Conservation (phyloP, 352 stramenopile species). For the Vaucheria bursata region DNA sequence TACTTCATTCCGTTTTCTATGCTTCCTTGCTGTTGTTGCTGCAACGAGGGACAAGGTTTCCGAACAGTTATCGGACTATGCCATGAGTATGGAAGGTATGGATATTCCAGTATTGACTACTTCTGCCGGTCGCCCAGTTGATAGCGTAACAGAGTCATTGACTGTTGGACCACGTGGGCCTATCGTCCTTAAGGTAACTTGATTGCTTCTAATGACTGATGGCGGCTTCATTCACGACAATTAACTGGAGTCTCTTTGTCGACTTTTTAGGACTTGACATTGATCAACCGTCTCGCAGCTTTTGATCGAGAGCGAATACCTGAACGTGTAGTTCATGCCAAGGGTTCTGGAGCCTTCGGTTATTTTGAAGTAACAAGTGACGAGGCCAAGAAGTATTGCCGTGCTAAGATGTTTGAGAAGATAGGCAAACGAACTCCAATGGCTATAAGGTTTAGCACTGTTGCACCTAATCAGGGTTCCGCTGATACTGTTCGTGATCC, state of each 20-base stretch:
- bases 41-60: neutral
- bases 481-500: constrained; percentile 69
- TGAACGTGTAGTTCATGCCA: constrained; percentile 75
- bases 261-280: constrained; percentile 62
- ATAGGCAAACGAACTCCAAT: constrained; percentile 69
- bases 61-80: neutral
- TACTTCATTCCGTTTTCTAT: too few species aligned
- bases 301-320: constrained; percentile 78
- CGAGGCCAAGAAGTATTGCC: constrained; percentile 50
- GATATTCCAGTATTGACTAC: neutral
- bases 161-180: constrained; percentile 19
- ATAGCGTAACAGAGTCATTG: constrained; percentile 17
- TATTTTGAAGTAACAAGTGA: constrained; percentile 64
- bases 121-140: constrained; percentile 2
- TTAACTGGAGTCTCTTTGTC: neutral
- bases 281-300: constrained; percentile 69
- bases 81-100: neutral
- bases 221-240: neutral
- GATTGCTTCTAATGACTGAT: constrained; percentile 26
- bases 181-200: constrained; percentile 22
- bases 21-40: too few species aligned
- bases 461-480: constrained; percentile 61
- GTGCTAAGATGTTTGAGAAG: constrained; percentile 61
- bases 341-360: constrained; percentile 70
- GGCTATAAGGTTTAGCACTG: constrained; percentile 66